These are phyloP conservation scores for Suhomyces emberorum DNA, from an alignment of 805 yeast species.

Conservation along the genomic window DNA sequence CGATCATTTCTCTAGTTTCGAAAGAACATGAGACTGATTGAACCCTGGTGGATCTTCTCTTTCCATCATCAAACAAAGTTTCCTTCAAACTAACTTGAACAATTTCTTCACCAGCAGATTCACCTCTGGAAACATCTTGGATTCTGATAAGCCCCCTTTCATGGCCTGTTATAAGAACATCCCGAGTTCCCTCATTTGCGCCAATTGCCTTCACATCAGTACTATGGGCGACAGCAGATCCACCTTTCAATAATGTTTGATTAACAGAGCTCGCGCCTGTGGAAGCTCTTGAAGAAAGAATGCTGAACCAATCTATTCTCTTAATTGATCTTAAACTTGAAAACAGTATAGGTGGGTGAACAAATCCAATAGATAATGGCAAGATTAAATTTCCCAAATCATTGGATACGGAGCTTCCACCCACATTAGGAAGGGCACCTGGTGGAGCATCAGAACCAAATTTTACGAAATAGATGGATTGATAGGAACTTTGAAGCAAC, in stretches of 20 bases:
- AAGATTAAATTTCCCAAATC: constrained; percentile 44
- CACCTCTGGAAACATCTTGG: constrained; percentile 81
- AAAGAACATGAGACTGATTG: constrained; percentile 69
- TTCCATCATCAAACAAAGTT: constrained; percentile 27
- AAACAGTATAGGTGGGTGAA: constrained; percentile 66
- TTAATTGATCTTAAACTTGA: constrained; percentile 52
- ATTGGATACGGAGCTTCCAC: constrained; percentile 3
- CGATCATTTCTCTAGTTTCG: constrained; percentile 71
- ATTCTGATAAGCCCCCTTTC: constrained; percentile 78
- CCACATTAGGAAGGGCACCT: neutral
- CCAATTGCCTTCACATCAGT: constrained; percentile 29
- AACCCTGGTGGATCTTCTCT: constrained; percentile 43
- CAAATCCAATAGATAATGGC: constrained; percentile 79
- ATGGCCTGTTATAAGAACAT: constrained; percentile 76
- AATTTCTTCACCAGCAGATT: constrained; percentile 35
- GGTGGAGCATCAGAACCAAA: constrained; percentile 23
- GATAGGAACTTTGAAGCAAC: constrained; percentile 56
- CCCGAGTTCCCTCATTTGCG: constrained; percentile 40
- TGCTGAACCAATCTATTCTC: constrained; percentile 73
- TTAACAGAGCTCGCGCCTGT: constrained; percentile 39
- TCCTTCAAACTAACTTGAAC: constrained; percentile 34
- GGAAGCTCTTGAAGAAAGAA: constrained; percentile 43
- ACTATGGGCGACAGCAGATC: constrained; percentile 55
- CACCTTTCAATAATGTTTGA: constrained; percentile 66
- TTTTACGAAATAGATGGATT: constrained; percentile 59